Evolutionary conservation across 305 asterid genomes (phyloP).

Genomic region (Fraxinus albicans): DNA sequence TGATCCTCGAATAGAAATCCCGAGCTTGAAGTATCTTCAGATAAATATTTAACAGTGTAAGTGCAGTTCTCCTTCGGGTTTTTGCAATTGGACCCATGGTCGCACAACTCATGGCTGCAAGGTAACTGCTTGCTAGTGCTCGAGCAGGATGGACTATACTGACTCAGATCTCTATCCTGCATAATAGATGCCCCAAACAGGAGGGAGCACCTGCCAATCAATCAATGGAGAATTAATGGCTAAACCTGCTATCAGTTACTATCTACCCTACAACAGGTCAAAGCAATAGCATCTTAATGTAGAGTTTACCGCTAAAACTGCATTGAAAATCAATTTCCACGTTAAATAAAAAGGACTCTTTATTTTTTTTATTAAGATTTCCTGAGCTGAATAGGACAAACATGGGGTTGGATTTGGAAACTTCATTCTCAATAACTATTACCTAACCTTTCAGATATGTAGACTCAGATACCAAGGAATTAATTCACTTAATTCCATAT

Average conservation of each 20-base stretch:
- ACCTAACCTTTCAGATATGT: neutral
- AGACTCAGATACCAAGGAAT: neutral
- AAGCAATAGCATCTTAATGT: neutral
- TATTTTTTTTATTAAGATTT: neutral
- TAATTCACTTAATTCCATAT: neutral
- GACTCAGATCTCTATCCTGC: conserved; percentile 82
- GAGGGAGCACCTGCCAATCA: conserved; percentile 89
- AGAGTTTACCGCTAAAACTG: neutral
- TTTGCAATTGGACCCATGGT: conserved; percentile 49
- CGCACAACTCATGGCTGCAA: conserved; percentile 74
- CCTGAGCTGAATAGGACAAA: neutral
- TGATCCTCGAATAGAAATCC: conserved; percentile 80
- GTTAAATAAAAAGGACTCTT: neutral
- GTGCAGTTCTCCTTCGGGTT: conserved; percentile 68
- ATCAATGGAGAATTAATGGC: conserved; percentile 66
- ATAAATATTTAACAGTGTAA: conserved; percentile 47
- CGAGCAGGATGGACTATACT: conserved; percentile 70
- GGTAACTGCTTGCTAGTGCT: conserved; percentile 64
- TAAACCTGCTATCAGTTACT: conserved; percentile 44
- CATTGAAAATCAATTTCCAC: neutral
- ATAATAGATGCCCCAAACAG: conserved; percentile 71
- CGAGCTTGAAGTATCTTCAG: conserved; percentile 69
- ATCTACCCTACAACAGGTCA: conserved; percentile 7
- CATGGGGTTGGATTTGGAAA: neutral
- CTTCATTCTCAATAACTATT: neutral